A percentile compares a stretch with the other conserved stretches of the same genome.
Evolutionary conservation across 1,139 yeast genomes (phyloP).

Genomic region (Keqinozyma sinolaborantium): DNA sequence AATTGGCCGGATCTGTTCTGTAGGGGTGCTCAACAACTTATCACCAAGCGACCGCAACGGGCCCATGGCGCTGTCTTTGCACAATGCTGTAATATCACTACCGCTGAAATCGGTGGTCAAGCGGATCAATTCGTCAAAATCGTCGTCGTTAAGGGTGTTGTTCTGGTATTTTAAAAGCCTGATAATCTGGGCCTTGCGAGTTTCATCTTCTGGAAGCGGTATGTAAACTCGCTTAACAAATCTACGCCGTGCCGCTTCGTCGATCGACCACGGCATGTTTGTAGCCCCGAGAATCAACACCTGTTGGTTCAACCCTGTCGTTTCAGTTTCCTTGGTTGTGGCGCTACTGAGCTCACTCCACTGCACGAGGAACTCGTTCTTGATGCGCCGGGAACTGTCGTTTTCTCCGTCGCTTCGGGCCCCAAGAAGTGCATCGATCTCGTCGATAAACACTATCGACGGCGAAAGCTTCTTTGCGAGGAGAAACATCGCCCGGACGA

Average conservation of each 20-base stretch:
- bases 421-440: conserved; percentile 86
- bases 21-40: conserved; percentile 75
- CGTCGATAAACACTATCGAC: conserved; percentile 92
- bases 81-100: conserved; percentile 90
- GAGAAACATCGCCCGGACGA: conserved; percentile 83
- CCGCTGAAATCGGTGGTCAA: conserved; percentile 86
- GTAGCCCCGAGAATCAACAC: conserved; percentile 95
- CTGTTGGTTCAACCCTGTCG: conserved; percentile 44
- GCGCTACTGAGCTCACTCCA: conserved; percentile 95
- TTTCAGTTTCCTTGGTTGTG: conserved; percentile 50
- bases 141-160: conserved; percentile 63
- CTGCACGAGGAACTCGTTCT: conserved; percentile 90
- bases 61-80: conserved; percentile 98
- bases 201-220: conserved; percentile 87
- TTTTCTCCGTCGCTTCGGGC: conserved; percentile 87
- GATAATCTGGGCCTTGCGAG: conserved; percentile 68
- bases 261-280: conserved; percentile 96
- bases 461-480: conserved; percentile 88
- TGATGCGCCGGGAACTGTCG: conserved; percentile 87
- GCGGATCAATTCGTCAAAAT: conserved; percentile 55
- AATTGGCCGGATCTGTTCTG: conserved; percentile 83
- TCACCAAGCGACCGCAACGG: conserved; percentile 92
- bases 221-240: conserved; percentile 92
- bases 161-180: conserved; percentile 75
- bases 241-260: conserved; percentile 95